phyloP scores from a whole-genome alignment of 129 eudicot species.

The Ambrosia trifida region DNA sequence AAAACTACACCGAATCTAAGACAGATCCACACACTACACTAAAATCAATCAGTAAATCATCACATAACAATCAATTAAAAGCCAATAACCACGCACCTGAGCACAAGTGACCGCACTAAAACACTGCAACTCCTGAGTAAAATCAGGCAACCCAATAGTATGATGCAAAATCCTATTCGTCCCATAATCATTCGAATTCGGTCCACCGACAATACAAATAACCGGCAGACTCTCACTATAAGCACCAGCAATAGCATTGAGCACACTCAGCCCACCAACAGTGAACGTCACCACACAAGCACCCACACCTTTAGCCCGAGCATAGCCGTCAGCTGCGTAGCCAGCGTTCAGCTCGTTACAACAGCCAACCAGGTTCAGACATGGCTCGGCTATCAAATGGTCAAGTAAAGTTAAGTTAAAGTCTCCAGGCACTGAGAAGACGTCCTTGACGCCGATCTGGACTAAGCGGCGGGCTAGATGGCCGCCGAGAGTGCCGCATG shows the following conservation, averaged over 20 bases:
- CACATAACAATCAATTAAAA: neutral
- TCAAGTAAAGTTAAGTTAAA: constrained; percentile 76
- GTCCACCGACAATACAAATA: constrained; percentile 89
- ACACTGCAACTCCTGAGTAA: constrained; percentile 70
- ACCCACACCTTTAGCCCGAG: constrained; percentile 80
- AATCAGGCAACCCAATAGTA: constrained; percentile 80
- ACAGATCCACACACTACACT: no score
- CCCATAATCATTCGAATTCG: constrained; percentile 84
- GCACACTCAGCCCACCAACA: constrained; percentile 84
- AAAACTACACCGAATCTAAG: no score
- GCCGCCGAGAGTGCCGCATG: constrained; percentile 33
- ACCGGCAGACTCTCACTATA: constrained; percentile 88
- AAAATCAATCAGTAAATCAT: no score
- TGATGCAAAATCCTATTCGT: constrained; percentile 80
- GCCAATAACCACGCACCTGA: constrained; percentile 49
- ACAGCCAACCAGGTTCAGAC: constrained; percentile 69
- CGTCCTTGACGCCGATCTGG: constrained; percentile 65
- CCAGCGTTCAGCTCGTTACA: constrained; percentile 96
- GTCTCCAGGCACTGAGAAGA: constrained; percentile 90
- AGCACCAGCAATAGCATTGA: constrained; percentile 91
- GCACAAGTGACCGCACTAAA: constrained; percentile 73
- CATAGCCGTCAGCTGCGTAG: constrained; percentile 92
- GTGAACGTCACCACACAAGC: constrained; percentile 94
- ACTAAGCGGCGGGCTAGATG: constrained; percentile 76
- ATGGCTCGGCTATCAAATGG: constrained; percentile 70